Evolutionary conservation across 371 early-diverging fungal species (phyloP).

Genomic region (Haplosporangium sp.): DNA sequence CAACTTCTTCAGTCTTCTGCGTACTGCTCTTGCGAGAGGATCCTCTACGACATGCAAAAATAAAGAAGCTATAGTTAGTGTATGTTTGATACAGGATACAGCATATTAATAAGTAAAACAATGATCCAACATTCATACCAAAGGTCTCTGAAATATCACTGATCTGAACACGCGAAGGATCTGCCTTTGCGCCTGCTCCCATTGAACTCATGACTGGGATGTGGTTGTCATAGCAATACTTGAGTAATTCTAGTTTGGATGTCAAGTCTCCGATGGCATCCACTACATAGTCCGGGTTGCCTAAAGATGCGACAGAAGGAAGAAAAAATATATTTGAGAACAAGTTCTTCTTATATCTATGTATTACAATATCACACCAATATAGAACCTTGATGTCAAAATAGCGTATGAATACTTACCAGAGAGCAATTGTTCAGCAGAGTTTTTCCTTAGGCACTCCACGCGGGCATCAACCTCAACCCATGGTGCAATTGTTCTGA

Average conservation of each 20-base stretch:
- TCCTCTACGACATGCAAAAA: conserved; percentile 19
- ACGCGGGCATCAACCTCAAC: conserved; percentile 41
- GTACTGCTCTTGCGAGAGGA: conserved; percentile 39
- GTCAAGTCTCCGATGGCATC: conserved; percentile 38
- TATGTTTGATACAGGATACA: not conserved
- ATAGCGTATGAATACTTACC: conserved; percentile 4
- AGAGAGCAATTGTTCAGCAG: conserved; percentile 29
- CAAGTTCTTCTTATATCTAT: not conserved
- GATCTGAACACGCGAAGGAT: conserved; percentile 45
- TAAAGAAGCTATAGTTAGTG: not conserved
- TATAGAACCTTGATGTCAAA: not conserved
- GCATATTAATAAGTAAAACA: not conserved
- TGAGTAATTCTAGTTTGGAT: conserved; percentile 34
- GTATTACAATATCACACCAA: not conserved
- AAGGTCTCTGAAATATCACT: conserved; percentile 48
- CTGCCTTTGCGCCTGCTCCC: conserved; percentile 44
- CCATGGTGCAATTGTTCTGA: conserved; percentile 41
- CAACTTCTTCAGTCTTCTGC: conserved; percentile 29
- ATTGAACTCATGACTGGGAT: conserved; percentile 41
- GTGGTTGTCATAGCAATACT: conserved; percentile 40
- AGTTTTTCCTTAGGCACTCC: conserved; percentile 29
- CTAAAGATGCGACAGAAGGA: not conserved
- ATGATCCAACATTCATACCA: conserved; percentile 14
- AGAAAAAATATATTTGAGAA: not conserved
- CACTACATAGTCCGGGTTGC: conserved; percentile 44